Evolutionary conservation across 169 alveolate species (phyloP), one percentile per base, ranked within the genome.

Genomic region (Cryptosporidium parvum): DNA sequence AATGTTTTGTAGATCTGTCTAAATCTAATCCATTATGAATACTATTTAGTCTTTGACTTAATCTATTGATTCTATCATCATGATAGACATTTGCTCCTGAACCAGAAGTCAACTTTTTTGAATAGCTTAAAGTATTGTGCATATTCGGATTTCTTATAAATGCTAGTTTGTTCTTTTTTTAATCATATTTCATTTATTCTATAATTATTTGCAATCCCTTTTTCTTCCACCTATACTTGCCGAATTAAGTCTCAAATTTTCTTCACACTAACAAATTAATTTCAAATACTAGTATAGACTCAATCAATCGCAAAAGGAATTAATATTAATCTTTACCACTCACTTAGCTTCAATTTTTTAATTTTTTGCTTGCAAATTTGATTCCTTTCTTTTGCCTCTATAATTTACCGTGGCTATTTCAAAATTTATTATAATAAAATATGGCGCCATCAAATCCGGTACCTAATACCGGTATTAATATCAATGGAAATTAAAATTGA

Each of bases 21-120:
- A 80, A 29, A 39, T 80, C 89, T 8, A 80, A 33, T 3, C 89
- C 89, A 62, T 59, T 80, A 45, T 80, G 89, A 16, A 80, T 80
- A 31, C 89, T 65, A 42, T 51, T 80, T 62, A 80, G 39, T 51
- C 89, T 80, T 39, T 80, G 89, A n/a, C 69, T 65, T 61, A 80
- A 51, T 48, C 89, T 80, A 48, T 45, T 80, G 37, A 80, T 62
- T 48, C 89, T 35, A 16, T 80, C 89, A 48, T 80, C 89, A 21
- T 80, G 75, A 68, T 62, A 59, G 4, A 59, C 21, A 70, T 35
- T 37, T 21, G 23, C 39, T 35, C 42, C 72, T 37, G 52, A 29
- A 29, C 72, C 51, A 33, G 72, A 65, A 26, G 72, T 14, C 23
- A 37, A 52, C 48, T 29, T 65, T 31, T 29, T 65, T 65, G 72